A percentile compares a stretch with the other conserved stretches of the same genome.
Conservation (phyloP, 805 yeast genomes). For the Lipomyces yamadae region DNA sequence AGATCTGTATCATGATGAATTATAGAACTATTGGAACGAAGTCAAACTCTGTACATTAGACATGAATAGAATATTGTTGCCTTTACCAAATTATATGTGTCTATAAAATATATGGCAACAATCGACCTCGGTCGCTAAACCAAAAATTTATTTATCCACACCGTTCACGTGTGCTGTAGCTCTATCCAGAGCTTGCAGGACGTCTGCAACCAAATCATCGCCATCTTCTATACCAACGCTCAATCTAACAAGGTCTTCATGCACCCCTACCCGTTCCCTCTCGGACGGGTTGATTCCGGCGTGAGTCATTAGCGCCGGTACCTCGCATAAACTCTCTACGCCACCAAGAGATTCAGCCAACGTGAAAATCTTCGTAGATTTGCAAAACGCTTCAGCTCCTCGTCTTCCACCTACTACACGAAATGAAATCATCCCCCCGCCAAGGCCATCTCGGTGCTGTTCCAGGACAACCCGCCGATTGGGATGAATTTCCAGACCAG, state of each 20-base stretch:
- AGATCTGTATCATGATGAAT: slow-evolving; percentile 48
- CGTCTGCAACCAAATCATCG: slow-evolving; percentile 73
- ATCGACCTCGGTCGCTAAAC: too few relatives aligned
- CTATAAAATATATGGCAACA: not conserved
- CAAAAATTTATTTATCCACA: not conserved
- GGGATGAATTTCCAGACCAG: slow-evolving; percentile 70
- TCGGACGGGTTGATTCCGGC: slow-evolving; percentile 83
- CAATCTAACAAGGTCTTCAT: slow-evolving; percentile 78
- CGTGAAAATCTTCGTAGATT: slow-evolving; percentile 75
- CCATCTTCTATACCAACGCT: slow-evolving; percentile 87
- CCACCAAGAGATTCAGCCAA: slow-evolving; percentile 92
- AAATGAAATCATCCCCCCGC: slow-evolving; percentile 92
- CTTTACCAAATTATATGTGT: not conserved
- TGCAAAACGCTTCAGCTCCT: slow-evolving; percentile 75
- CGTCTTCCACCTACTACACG: slow-evolving; percentile 81
- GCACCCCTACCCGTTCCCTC: slow-evolving; percentile 77
- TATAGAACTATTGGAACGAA: slow-evolving; percentile 3
- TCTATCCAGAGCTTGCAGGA: slow-evolving; percentile 65
- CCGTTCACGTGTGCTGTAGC: slow-evolving; percentile 37
- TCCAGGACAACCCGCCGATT: slow-evolving; percentile 57
- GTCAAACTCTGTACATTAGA: slow-evolving; percentile 1
- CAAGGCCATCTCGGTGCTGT: slow-evolving; percentile 83
- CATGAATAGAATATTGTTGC: not conserved
- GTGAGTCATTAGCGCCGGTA: slow-evolving; percentile 91
- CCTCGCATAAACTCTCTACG: slow-evolving; percentile 81